Percentiles rank a stretch among this genome's conserved stretches.
Evolutionary conservation across 1,284 basidiomycete genomes (phyloP).

Genomic region (Grifola frondosa): DNA sequence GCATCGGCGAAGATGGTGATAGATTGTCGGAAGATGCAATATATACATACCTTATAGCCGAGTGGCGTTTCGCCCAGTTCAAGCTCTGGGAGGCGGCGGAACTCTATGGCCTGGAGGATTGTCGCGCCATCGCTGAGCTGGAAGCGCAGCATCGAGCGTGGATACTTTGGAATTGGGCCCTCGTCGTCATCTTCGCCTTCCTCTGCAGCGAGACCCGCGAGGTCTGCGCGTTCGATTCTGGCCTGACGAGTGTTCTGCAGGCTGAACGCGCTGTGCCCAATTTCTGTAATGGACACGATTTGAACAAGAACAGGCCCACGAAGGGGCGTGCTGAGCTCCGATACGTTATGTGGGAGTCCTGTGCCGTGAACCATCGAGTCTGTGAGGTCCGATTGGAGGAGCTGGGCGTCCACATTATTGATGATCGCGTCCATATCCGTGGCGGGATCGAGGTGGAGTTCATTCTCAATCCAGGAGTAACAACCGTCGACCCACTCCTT

Average conservation of each 20-base stretch:
- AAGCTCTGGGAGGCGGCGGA: constrained; percentile 54
- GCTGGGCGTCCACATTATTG: constrained; percentile 55
- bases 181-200: constrained; percentile 61
- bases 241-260: constrained; percentile 62
- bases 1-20: too few relatives aligned
- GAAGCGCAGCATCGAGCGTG: constrained; percentile 66
- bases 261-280: constrained; percentile 69
- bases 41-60: constrained; percentile 63
- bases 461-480: constrained; percentile 57
- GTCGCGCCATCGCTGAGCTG: constrained; percentile 66
- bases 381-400: constrained; percentile 66
- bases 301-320: constrained; percentile 60
- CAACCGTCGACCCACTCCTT: constrained; percentile 76
- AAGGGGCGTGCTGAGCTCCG: constrained; percentile 34
- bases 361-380: constrained; percentile 70
- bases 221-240: constrained; percentile 58
- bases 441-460: constrained; percentile 46
- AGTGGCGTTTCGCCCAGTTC: constrained; percentile 66
- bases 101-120: constrained; percentile 68
- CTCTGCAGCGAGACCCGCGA: constrained; percentile 42
- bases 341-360: constrained; percentile 55
- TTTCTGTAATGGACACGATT: constrained; percentile 71
- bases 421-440: constrained; percentile 49
- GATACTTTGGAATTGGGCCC: constrained; percentile 71
- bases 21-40: constrained; percentile 3